Conservation (phyloP, 2,329 filamentous ascomycete species). For the Pyricularia pennisetigena region DNA sequence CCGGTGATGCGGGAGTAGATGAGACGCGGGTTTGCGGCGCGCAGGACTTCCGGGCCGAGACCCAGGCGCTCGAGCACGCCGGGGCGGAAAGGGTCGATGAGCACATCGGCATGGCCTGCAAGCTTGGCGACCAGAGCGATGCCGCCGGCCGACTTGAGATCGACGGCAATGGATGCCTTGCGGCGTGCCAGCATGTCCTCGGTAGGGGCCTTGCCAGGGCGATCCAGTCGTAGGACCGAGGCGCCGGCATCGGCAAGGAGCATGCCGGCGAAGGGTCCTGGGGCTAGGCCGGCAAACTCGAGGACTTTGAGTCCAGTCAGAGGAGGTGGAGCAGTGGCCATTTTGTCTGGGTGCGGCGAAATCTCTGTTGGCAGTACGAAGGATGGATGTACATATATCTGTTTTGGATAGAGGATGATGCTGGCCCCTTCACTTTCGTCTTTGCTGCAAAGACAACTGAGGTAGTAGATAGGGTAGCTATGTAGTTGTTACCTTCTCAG, state of each 20-base stretch:
- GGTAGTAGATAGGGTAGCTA: no score
- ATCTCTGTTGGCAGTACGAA: background rate
- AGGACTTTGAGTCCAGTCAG: constrained; percentile 45
- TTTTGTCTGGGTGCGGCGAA: background rate
- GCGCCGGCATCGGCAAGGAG: constrained; percentile 86
- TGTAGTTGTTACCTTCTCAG: background rate
- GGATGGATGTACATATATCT: background rate
- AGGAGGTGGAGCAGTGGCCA: constrained; percentile 20
- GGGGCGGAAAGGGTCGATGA: constrained; percentile 91
- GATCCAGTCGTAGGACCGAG: constrained; percentile 78
- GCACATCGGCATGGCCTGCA: constrained; percentile 55
- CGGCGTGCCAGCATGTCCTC: constrained; percentile 67
- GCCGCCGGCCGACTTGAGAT: constrained; percentile 62
- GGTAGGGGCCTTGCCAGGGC: constrained; percentile 34
- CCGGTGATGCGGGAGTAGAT: constrained; percentile 83
- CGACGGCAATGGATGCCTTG: constrained; percentile 71
- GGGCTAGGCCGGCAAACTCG: constrained; percentile 52
- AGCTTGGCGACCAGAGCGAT: constrained; percentile 57
- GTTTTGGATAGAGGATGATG: background rate
- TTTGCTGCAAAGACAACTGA: background rate
- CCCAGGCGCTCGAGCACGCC: constrained; percentile 81
- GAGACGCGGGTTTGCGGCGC: constrained; percentile 56
- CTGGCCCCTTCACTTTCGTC: background rate
- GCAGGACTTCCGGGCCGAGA: constrained; percentile 61
- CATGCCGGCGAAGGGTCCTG: constrained; percentile 78